Evolutionary conservation across 1,284 basidiomycete species (phyloP).

Genomic region (Microbotryum lychnidis-dioicae): DNA sequence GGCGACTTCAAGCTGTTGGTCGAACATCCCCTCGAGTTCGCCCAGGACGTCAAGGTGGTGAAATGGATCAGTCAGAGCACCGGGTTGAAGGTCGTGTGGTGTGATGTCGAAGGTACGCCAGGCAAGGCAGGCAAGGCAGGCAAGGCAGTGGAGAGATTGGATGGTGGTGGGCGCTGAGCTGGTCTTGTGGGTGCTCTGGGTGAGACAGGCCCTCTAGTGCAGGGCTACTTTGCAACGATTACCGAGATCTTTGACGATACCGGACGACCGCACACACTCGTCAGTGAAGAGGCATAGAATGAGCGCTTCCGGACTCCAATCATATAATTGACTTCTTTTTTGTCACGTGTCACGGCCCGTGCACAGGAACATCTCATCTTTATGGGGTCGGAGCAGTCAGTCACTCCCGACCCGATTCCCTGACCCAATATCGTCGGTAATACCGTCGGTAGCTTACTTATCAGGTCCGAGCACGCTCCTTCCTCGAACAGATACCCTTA

Average conservation of each 20-base stretch:
- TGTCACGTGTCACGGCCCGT: no score
- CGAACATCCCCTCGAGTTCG: slow-evolving; percentile 22
- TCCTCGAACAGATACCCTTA: slow-evolving; percentile 54
- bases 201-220: slow-evolving; percentile 67
- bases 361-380: slow-evolving; percentile 59
- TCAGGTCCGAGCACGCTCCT: no score
- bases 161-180: background rate
- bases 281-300: no score
- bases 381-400: slow-evolving; percentile 77
- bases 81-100: slow-evolving; percentile 44
- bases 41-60: slow-evolving; percentile 18
- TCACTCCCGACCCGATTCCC: background rate
- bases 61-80: slow-evolving; percentile 32
- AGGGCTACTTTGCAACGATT: slow-evolving; percentile 83
- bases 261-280: slow-evolving; percentile 86
- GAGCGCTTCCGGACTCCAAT: slow-evolving; percentile 3
- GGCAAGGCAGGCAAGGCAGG: no score
- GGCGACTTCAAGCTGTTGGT: slow-evolving; percentile 25
- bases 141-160: background rate
- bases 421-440: no score
- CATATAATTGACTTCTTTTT: background rate
- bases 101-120: slow-evolving; percentile 38
- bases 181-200: background rate
- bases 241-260: slow-evolving; percentile 64
- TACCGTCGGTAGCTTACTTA: no score